These are phyloP conservation scores for Croton laevigatus DNA, from an alignment of 441 rosid genomes.

Conservation along the genomic window DNA sequence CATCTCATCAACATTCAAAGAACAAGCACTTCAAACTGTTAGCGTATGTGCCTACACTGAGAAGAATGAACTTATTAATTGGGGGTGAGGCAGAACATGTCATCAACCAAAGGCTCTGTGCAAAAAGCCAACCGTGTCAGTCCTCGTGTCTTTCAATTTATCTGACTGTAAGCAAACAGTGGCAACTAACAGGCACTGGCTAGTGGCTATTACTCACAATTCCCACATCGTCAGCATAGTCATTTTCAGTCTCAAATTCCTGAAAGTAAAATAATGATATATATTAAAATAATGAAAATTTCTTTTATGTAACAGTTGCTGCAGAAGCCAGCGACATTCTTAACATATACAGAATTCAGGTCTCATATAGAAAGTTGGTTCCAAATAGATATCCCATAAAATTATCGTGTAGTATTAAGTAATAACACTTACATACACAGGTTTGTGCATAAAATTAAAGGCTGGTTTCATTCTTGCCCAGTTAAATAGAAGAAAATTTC, in stretches of 20 bases:
- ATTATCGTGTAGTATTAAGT: not conserved
- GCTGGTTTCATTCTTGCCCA: slow-evolving; percentile 1
- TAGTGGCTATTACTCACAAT: slow-evolving; percentile 11
- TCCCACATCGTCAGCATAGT: slow-evolving; percentile 17
- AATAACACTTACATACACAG: no score
- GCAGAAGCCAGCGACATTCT: slow-evolving; percentile 6
- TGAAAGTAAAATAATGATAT: slow-evolving; percentile 22
- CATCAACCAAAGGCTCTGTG: not conserved
- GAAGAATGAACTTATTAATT: slow-evolving; percentile 8
- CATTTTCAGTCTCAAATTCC: slow-evolving; percentile 28
- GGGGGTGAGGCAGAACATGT: not conserved
- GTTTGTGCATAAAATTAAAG: not conserved
- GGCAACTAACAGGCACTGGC: slow-evolving; percentile 16
- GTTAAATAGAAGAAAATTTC: not conserved
- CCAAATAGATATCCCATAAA: not conserved
- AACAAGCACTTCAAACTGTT: slow-evolving; percentile 11
- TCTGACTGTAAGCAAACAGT: not conserved
- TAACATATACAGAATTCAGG: slow-evolving; percentile 3
- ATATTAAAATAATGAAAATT: not conserved
- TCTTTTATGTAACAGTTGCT: not conserved
- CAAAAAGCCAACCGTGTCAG: slow-evolving; percentile 7
- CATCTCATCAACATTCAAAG: slow-evolving; percentile 15
- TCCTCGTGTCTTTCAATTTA: not conserved
- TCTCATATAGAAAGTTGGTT: not conserved
- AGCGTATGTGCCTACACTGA: slow-evolving; percentile 6